Evolutionary conservation across 768 basidiomycete species (phyloP).

Genomic region (Boletus eberwhitei): DNA sequence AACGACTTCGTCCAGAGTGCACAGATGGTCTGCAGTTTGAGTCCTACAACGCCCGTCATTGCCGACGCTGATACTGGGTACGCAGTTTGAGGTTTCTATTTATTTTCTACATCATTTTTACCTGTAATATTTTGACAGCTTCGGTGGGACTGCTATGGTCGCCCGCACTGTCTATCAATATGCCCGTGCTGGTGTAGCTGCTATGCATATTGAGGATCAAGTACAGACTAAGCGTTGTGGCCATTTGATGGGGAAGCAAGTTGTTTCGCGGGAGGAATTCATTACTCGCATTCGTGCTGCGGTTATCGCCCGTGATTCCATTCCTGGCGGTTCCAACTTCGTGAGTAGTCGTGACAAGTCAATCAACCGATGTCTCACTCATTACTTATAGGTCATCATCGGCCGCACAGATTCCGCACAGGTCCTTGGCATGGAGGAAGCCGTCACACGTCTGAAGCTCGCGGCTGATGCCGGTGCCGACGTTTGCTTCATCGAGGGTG

Average conservation of each 20-base stretch:
- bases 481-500: slow-evolving; percentile 80
- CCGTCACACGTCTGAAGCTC: slow-evolving; percentile 58
- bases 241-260: slow-evolving; percentile 77
- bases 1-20: slow-evolving; percentile 74
- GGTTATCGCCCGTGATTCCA: slow-evolving; percentile 70
- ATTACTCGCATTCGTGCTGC: slow-evolving; percentile 73
- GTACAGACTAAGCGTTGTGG: slow-evolving; percentile 80
- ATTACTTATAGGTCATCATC: slow-evolving; percentile 52
- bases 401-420: slow-evolving; percentile 78
- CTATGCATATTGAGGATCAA: slow-evolving; percentile 77
- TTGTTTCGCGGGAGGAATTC: slow-evolving; percentile 76
- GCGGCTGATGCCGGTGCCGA: slow-evolving; percentile 74
- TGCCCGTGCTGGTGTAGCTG: slow-evolving; percentile 65
- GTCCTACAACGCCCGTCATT: slow-evolving; percentile 66
- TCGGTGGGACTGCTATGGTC: slow-evolving; percentile 73
- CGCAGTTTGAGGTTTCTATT: background rate
- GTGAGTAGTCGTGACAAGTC: slow-evolving; percentile 33
- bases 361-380: background rate
- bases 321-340: slow-evolving; percentile 74
- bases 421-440: slow-evolving; percentile 78
- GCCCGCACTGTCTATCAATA: slow-evolving; percentile 76
- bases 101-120: slow-evolving; percentile 6
- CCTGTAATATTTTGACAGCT: slow-evolving; percentile 29
- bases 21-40: slow-evolving; percentile 65
- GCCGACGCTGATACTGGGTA: slow-evolving; percentile 81